Evolutionary conservation across 495 filamentous ascomycete genomes (phyloP), one percentile per base, ranked within the genome.

Genomic region (Penicillium egyptiacum): DNA sequence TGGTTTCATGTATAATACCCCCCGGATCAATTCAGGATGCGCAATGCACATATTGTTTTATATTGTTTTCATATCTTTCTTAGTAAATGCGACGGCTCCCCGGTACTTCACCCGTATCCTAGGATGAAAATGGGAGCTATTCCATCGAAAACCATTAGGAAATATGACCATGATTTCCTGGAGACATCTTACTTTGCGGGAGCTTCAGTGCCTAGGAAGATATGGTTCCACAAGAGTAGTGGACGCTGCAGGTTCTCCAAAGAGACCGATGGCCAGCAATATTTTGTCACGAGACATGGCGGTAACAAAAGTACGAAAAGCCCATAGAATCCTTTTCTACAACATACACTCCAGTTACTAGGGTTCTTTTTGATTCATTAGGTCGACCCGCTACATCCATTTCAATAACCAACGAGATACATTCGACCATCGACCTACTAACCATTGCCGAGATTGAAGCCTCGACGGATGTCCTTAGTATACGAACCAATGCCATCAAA

Each of bases 391-490:
- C 30, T 30, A 10, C 9, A 30, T 39, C 35, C 16, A 39, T 17
- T 2, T 3, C 8, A n/a, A 26, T 45, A 20, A 23, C 20, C 42
- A 45, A 45, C 22, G 23, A 46, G 23, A 45, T 26, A 2, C 20
- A 25, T 45, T 14, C 20, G 11, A 46, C 16, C 22, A 8, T 46
- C 28, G 37, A 44, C 11, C 23, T 63, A 49, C 58, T 60, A 39
- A 63, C 40, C 12, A 31, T 64, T 49, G 44, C 61, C 12, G 64
- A 60, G 48, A 60, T 67, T 28, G 53, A 67, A 46, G 58, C 61
- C 3, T 49, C 58, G 35, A 46, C 58, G 3, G 41, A 63, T 31
- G 26, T 62, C 43, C 50, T 64, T 8, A 64, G 64, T 56, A 31
- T 47, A 31, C 58, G 52, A 20, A 49, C 41, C 26, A 56, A 40